Evolutionary conservation across 148 eudicot species (phyloP).

Genomic region (Gaultheria prostrata): DNA sequence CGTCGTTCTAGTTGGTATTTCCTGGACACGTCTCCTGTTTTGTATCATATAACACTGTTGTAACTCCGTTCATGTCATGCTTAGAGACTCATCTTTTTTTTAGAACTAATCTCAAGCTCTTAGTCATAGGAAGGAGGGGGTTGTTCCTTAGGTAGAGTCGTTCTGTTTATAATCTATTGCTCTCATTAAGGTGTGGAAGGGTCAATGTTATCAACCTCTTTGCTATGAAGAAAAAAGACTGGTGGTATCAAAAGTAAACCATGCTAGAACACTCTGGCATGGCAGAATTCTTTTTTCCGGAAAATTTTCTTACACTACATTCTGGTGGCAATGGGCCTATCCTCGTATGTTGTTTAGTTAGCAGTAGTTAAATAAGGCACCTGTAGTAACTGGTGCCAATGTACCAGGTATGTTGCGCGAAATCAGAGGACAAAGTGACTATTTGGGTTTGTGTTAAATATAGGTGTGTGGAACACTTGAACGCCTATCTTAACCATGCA

Average conservation of each 20-base stretch:
- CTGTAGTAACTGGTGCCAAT: neutral
- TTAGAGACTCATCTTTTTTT: neutral
- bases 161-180: neutral
- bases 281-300: neutral
- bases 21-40: neutral
- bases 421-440: neutral
- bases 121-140: neutral
- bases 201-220: neutral
- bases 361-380: neutral
- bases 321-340: neutral
- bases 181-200: neutral
- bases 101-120: neutral
- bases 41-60: neutral
- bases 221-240: neutral
- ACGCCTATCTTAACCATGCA: neutral
- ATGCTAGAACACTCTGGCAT: neutral
- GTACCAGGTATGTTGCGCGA: neutral
- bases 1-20: neutral
- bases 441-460: neutral
- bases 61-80: neutral
- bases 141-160: neutral
- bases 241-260: neutral
- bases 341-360: neutral
- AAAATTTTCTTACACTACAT: neutral
- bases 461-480: neutral